Evolutionary conservation across 1,284 basidiomycete genomes (phyloP).

Genomic region (Ganoderma boninense): DNA sequence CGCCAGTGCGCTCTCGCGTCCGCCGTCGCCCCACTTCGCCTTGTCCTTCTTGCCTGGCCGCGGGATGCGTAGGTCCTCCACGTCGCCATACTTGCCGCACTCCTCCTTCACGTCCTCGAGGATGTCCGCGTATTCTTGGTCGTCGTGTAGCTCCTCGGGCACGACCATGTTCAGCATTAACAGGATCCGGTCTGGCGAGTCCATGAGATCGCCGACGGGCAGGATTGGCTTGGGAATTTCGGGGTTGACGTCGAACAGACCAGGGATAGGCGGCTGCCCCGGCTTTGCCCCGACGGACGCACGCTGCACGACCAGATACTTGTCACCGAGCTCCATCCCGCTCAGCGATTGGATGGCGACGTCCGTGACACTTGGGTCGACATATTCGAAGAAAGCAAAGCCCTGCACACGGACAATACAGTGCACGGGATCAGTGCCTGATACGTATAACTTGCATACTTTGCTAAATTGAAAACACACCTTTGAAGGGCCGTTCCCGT

Average conservation of each 20-base stretch:
- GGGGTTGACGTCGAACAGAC: conserved; percentile 74
- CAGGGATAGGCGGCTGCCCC: conserved; percentile 65
- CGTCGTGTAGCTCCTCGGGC: conserved; percentile 90
- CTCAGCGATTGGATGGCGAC: conserved; percentile 96
- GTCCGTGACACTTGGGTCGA: conserved; percentile 89
- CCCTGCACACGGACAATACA: conserved; percentile 62
- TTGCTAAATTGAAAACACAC: conserved; percentile 48
- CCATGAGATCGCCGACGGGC: conserved; percentile 70
- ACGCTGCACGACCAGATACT: conserved; percentile 95
- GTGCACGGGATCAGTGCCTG: conserved; percentile 16
- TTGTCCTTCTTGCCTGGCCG: conserved; percentile 88
- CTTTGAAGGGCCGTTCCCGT: conserved; percentile 89
- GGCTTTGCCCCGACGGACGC: conserved; percentile 92
- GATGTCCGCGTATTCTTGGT: conserved; percentile 93
- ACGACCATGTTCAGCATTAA: conserved; percentile 99
- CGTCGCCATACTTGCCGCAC: conserved; percentile 82
- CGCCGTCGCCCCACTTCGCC: conserved; percentile 77
- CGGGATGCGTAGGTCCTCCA: conserved; percentile 90
- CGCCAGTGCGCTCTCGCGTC: conserved; percentile 69
- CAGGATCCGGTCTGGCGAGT: conserved; percentile 77
- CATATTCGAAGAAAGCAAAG: conserved; percentile 99
- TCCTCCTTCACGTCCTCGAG: conserved; percentile 96
- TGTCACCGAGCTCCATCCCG: conserved; percentile 97
- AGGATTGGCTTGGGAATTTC: conserved; percentile 86
- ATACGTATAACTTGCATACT: not conserved